phyloP scores from a whole-genome alignment of 371 early-diverging fungal species.

The Rhizopus sp. region DNA sequence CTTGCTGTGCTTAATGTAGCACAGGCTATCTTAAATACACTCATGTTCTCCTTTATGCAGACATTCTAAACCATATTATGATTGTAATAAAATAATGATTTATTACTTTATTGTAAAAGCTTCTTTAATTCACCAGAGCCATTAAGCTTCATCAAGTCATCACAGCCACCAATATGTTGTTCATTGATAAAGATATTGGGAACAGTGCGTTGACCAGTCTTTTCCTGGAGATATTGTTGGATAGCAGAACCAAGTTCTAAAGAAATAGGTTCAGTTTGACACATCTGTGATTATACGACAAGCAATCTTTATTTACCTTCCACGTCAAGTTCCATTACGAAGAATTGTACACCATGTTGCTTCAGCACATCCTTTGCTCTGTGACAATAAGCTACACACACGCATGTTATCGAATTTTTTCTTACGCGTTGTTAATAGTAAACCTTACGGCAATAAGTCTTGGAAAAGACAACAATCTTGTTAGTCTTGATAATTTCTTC shows the following conservation, averaged over 20 bases:
- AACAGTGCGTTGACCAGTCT: slow-evolving; percentile 64
- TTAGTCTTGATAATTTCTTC: slow-evolving; percentile 33
- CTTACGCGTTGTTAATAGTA: background rate
- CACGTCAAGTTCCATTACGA: slow-evolving; percentile 56
- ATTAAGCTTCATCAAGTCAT: slow-evolving; percentile 57
- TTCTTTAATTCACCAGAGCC: slow-evolving; percentile 53
- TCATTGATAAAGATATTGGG: slow-evolving; percentile 87
- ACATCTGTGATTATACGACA: background rate
- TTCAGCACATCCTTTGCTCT: slow-evolving; percentile 64
- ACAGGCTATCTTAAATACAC: too few relatives aligned
- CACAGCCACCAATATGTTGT: slow-evolving; percentile 80
- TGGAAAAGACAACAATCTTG: slow-evolving; percentile 70
- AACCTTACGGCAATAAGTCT: slow-evolving; percentile 73
- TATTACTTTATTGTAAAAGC: slow-evolving; percentile 14
- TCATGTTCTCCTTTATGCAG: too few relatives aligned
- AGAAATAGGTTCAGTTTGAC: background rate
- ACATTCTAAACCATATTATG: too few relatives aligned
- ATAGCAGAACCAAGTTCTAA: slow-evolving; percentile 64
- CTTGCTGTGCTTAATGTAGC: too few relatives aligned
- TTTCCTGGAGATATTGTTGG: slow-evolving; percentile 62
- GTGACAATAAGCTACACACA: slow-evolving; percentile 58
- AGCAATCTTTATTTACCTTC: slow-evolving; percentile 13
- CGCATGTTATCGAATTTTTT: background rate
- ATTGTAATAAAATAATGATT: too few relatives aligned
- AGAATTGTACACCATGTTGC: slow-evolving; percentile 35